Conservation (phyloP, 2,329 filamentous ascomycete genomes). For the Penicillium sclerotiorum region DNA sequence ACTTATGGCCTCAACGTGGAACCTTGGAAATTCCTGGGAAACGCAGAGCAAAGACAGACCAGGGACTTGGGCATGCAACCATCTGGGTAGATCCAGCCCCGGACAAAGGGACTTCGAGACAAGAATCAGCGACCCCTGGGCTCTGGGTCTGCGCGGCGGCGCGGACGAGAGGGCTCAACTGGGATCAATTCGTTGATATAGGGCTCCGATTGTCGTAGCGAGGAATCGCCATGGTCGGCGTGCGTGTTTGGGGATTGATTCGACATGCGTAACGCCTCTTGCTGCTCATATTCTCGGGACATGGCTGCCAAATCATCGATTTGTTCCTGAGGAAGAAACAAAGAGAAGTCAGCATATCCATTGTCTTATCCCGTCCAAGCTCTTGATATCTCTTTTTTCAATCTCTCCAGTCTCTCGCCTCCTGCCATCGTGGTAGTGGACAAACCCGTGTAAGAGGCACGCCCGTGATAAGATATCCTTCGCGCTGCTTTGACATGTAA, state of each 20-base stretch:
- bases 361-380: too few relatives aligned
- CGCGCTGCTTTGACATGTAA: constrained; percentile 43
- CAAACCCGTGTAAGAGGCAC: constrained; percentile 50
- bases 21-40: not conserved
- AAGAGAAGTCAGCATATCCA: constrained; percentile 12
- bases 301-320: constrained; percentile 52
- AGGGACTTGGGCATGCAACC: not conserved
- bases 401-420: constrained; percentile 3
- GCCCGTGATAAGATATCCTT: constrained; percentile 53
- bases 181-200: constrained; percentile 49
- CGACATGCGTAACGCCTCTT: constrained; percentile 50
- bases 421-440: constrained; percentile 6
- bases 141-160: constrained; percentile 34
- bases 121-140: constrained; percentile 28
- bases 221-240: constrained; percentile 3
- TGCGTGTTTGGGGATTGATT: constrained; percentile 23
- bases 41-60: not conserved
- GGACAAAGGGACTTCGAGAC: not conserved
- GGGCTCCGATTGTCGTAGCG: constrained; percentile 30
- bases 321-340: constrained; percentile 42
- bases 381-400: not conserved
- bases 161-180: constrained; percentile 32
- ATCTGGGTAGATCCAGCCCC: not conserved
- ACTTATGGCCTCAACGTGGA: not conserved
- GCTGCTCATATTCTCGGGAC: constrained; percentile 52